Percentiles rank a stretch among this genome's conserved stretches.
These are phyloP conservation scores for Lactuca sativa DNA, from an alignment of 129 eudicot species.

Conservation along the genomic window DNA sequence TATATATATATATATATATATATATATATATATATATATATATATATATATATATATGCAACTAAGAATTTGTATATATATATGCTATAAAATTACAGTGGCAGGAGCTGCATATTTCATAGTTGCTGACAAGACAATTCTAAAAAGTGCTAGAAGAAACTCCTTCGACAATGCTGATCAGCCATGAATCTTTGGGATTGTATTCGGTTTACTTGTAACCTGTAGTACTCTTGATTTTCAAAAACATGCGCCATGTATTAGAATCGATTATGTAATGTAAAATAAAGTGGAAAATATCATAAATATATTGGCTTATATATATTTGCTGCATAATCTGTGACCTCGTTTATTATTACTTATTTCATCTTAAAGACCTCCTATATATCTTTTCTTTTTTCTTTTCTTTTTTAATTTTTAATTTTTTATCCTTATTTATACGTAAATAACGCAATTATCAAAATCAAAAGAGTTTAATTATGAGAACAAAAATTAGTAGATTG, in stretches of 20 bases:
- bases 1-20: too few relatives aligned
- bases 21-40: too few relatives aligned
- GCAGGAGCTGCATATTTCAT: slow-evolving; percentile 94
- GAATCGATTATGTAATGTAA: not conserved
- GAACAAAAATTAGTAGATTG: too few relatives aligned
- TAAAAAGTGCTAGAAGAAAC: slow-evolving; percentile 67
- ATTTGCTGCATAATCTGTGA: too few relatives aligned
- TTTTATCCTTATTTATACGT: too few relatives aligned
- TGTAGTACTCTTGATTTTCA: not conserved
- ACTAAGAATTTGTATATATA: not conserved
- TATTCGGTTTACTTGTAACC: not conserved
- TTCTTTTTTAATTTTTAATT: too few relatives aligned
- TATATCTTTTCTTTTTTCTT: too few relatives aligned
- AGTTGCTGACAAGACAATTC: slow-evolving; percentile 87
- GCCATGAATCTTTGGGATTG: not conserved
- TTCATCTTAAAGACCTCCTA: too few relatives aligned
- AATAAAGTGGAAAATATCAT: not conserved
- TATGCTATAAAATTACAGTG: slow-evolving; percentile 37
- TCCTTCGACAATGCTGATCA: slow-evolving; percentile 50
- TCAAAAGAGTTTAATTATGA: too few relatives aligned
- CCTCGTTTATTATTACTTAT: not conserved
- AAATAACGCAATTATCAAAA: too few relatives aligned
- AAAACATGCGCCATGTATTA: slow-evolving; percentile 2
- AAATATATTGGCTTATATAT: not conserved
- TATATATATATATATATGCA: not conserved